These are phyloP conservation scores for Exophiala phaeomuriformis DNA, from an alignment of 2,329 filamentous ascomycete species.

Conservation along the genomic window DNA sequence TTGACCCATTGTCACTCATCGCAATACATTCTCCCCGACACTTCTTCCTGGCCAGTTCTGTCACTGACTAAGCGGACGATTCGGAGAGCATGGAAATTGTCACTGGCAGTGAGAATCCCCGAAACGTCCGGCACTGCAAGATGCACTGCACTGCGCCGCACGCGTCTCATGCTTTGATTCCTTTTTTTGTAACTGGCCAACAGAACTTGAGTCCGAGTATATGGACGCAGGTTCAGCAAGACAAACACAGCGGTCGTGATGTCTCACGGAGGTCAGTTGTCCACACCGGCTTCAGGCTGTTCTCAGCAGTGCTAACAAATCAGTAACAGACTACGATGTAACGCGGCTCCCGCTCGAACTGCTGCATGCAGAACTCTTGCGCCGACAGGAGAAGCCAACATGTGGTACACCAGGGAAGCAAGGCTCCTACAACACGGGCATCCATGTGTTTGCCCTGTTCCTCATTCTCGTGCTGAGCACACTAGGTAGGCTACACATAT, in stretches of 20 bases:
- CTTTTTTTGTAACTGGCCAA: too few relatives aligned
- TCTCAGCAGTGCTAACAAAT: background rate
- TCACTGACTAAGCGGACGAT: too few relatives aligned
- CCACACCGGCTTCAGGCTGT: background rate
- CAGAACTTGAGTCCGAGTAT: background rate
- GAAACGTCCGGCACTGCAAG: too few relatives aligned
- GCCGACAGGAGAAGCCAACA: slow-evolving; percentile 45
- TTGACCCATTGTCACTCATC: too few relatives aligned
- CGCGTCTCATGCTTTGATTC: too few relatives aligned
- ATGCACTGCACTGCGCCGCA: too few relatives aligned
- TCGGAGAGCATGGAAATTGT: too few relatives aligned
- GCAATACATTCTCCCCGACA: too few relatives aligned
- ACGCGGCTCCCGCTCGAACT: slow-evolving; percentile 27
- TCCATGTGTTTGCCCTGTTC: slow-evolving; percentile 61
- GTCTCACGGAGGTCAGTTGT: background rate
- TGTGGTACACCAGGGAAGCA: slow-evolving; percentile 41
- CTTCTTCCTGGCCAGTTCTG: too few relatives aligned
- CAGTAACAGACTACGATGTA: slow-evolving; percentile 12
- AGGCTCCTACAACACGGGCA: slow-evolving; percentile 53
- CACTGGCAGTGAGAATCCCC: too few relatives aligned
- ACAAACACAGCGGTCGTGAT: background rate
- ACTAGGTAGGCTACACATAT: slow-evolving; percentile 39
- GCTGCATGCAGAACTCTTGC: slow-evolving; percentile 44
- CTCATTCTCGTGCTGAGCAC: slow-evolving; percentile 58
- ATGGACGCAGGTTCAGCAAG: background rate